These are phyloP conservation scores for Gleditsia sinensis DNA, from an alignment of 306 rosid species.

Conservation along the genomic window DNA sequence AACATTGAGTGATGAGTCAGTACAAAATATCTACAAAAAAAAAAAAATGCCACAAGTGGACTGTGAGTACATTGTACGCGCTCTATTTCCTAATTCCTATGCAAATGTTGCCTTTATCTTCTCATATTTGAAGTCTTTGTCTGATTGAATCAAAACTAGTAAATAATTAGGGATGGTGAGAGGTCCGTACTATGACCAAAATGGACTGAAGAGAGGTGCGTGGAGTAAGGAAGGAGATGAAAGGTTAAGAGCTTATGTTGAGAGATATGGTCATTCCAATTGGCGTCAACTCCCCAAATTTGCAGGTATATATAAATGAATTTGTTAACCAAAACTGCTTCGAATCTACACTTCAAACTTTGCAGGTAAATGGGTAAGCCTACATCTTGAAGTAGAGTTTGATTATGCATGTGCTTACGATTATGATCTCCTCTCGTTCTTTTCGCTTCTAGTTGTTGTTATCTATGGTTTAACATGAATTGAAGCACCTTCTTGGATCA, in stretches of 20 bases:
- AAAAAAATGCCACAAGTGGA: too few species aligned
- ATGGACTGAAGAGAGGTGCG: slow-evolving; percentile 74
- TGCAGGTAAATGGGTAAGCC: too few species aligned
- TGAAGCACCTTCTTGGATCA: background rate
- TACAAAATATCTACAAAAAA: too few species aligned
- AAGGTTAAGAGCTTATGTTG: slow-evolving; percentile 53
- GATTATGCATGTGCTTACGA: too few species aligned
- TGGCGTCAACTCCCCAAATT: slow-evolving; percentile 73
- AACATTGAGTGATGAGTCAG: too few species aligned
- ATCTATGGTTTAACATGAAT: background rate
- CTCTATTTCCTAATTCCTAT: background rate
- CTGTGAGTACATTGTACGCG: background rate
- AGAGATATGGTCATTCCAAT: slow-evolving; percentile 57
- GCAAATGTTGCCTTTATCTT: background rate
- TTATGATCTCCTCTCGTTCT: background rate
- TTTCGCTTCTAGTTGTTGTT: background rate
- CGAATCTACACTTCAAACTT: too few species aligned
- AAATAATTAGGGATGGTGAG: slow-evolving; percentile 70
- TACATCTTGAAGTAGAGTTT: too few species aligned
- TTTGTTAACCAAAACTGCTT: too few species aligned
- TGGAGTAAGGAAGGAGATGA: slow-evolving; percentile 77
- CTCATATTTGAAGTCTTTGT: background rate
- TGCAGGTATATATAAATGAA: too few species aligned
- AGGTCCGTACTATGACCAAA: slow-evolving; percentile 62
- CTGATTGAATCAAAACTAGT: slow-evolving; percentile 1